Evolutionary conservation across 2,329 filamentous ascomycete genomes (phyloP).

Genomic region (Kalmusia sp.): DNA sequence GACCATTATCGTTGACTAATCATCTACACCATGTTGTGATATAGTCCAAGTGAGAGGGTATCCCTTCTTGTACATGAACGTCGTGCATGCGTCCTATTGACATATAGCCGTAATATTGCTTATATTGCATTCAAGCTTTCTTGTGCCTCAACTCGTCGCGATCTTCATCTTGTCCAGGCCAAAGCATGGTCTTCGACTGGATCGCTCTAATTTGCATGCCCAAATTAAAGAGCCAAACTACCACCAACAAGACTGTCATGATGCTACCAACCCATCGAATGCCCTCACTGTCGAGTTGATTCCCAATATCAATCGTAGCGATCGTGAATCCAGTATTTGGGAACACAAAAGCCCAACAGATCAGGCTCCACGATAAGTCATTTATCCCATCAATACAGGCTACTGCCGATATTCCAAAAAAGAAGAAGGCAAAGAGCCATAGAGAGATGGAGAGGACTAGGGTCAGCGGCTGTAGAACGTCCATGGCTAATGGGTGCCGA

Average conservation of each 20-base stretch:
- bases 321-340: constrained; percentile 2
- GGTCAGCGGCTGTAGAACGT: constrained; percentile 3
- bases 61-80: too few relatives aligned
- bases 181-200: not conserved
- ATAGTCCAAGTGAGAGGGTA: too few relatives aligned
- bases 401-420: not conserved
- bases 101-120: too few relatives aligned
- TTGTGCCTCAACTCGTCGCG: constrained; percentile 6
- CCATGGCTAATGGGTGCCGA: constrained; percentile 1
- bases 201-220: constrained; percentile 4
- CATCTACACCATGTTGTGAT: too few relatives aligned
- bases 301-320: constrained; percentile 2
- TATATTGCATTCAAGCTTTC: not conserved
- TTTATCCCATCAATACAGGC: not conserved
- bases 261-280: constrained; percentile 5
- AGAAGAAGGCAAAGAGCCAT: constrained; percentile 6
- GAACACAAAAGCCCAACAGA: constrained; percentile 8
- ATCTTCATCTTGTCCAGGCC: constrained; percentile 11
- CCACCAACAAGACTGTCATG: constrained; percentile 4
- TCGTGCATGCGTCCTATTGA: too few relatives aligned
- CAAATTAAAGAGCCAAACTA: constrained; percentile 7
- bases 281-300: constrained; percentile 3
- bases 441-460: constrained; percentile 4
- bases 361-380: constrained; percentile 4
- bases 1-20: too few relatives aligned